These are phyloP conservation scores for Oryza brachyantha DNA, from an alignment of 176 grass and related monocot species.

Conservation along the genomic window DNA sequence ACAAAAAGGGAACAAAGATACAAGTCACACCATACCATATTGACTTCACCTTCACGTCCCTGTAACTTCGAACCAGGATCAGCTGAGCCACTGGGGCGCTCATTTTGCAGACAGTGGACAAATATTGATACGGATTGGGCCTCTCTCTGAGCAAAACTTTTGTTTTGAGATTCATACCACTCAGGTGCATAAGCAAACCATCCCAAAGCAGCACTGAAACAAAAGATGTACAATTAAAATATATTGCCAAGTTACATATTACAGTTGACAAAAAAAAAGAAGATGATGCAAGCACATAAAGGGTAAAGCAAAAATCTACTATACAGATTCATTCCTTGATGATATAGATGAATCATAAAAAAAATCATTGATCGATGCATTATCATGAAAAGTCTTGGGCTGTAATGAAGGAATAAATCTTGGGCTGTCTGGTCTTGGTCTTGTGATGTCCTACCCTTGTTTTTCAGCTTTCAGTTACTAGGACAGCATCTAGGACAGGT, in stretches of 20 bases:
- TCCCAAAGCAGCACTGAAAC: constrained; percentile 88
- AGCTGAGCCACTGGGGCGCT: constrained; percentile 30
- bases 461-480: too few species aligned
- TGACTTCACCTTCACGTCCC: constrained; percentile 67
- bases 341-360: constrained; percentile 17
- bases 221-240: constrained; percentile 25
- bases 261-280: constrained; percentile 24
- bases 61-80: constrained; percentile 67
- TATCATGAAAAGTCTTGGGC: too few species aligned
- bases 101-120: constrained; percentile 86
- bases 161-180: constrained; percentile 93
- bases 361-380: background rate
- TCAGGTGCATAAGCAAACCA: constrained; percentile 96
- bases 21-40: constrained; percentile 54
- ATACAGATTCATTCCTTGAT: background rate
- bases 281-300: constrained; percentile 19
- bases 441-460: too few species aligned
- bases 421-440: too few species aligned
- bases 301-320: background rate
- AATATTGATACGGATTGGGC: constrained; percentile 95
- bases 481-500: too few species aligned
- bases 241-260: constrained; percentile 28
- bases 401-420: too few species aligned
- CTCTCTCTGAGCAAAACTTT: constrained; percentile 86
- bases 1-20: background rate